Evolutionary conservation across 2,329 filamentous ascomycete species (phyloP), one percentile per base, ranked within the genome.

Genomic region (Aspergillus quadricinctus): DNA sequence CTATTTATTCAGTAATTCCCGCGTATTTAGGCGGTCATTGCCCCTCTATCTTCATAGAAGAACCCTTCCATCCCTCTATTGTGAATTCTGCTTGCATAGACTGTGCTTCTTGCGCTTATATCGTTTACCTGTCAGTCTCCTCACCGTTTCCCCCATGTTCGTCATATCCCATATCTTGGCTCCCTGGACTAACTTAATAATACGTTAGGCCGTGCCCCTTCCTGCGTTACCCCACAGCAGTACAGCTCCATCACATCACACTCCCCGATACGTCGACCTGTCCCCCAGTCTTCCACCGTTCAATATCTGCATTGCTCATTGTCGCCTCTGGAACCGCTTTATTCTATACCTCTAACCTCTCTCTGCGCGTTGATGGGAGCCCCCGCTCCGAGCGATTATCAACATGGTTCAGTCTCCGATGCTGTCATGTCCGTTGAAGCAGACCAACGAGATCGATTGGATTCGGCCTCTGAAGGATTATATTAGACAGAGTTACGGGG

Each of bases 381-480:
- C 65, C 62, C 61, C 54, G 70, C 71, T 72, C 70, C 70, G 67
- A 53, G 60, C 64, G 58, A 63, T 57, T 58, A 64, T 61, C 70
- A 77, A 66, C 60, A 92, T 90, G 88, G 83, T 89, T 74, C 89
- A 95, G 80, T 87, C 91, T 64, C 92, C 92, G 60, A 97, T 97
- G 93, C 88, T 97, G 67, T 95, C 92, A 67, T 88, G 88, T 82
- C 93, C 93, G 72, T 83, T 97, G 69, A 97, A 88, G 77, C 84
- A 86, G 74, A 99, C 94, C 63, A 96, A 92, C 81, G 94, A 99
- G 80, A 96, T 99, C 72, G 94, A 99, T 83, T 99, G 94, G 94
- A 83, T 97, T 63, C 82, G 83, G 49, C 94, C 94, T 49, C 82
- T 99, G 64, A 97, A 97, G 80, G 81, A 83, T 62, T 97, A 97